A percentile compares a stretch with the other conserved stretches of the same genome.
These are phyloP conservation scores for Lepidium sativum DNA, from an alignment of 345 rosid species.

Conservation along the genomic window DNA sequence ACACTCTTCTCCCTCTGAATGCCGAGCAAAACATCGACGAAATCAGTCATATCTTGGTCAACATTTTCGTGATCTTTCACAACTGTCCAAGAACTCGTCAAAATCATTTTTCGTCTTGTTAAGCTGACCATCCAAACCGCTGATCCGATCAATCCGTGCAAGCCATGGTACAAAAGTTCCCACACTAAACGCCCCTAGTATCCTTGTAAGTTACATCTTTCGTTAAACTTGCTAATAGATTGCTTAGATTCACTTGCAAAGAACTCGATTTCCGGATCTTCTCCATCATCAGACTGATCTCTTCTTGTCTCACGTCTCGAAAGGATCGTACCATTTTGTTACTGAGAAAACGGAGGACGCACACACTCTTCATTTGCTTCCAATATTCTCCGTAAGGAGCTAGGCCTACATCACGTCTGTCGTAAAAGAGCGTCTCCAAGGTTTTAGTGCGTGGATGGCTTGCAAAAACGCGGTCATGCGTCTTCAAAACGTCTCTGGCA, in stretches of 20 bases:
- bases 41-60: neutral
- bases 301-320: constrained; percentile 34
- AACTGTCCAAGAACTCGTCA: constrained; percentile 15
- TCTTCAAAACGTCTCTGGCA: constrained; percentile 39
- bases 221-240: constrained; percentile 11
- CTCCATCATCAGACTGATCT: constrained; percentile 20
- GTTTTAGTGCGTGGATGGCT: constrained; percentile 25
- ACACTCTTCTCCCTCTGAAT: constrained; percentile 18
- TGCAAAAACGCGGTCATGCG: constrained; percentile 40
- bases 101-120: constrained; percentile 10
- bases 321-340: constrained; percentile 34
- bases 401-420: constrained; percentile 21
- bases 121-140: constrained; percentile 6
- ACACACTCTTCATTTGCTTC: constrained; percentile 46
- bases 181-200: constrained; percentile 25
- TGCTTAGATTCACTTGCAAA: constrained; percentile 30
- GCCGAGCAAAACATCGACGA: neutral
- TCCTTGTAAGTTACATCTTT: constrained; percentile 26
- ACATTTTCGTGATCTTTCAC: constrained; percentile 4
- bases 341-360: constrained; percentile 36
- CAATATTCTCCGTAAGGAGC: constrained; percentile 57
- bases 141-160: constrained; percentile 26
- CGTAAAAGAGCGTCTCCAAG: constrained; percentile 25
- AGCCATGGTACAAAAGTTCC: constrained; percentile 51
- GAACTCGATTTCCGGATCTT: constrained; percentile 13